Base-by-base conservation (phyloP, 1,284 basidiomycete genomes). In the Ustilago hordei region DNA sequence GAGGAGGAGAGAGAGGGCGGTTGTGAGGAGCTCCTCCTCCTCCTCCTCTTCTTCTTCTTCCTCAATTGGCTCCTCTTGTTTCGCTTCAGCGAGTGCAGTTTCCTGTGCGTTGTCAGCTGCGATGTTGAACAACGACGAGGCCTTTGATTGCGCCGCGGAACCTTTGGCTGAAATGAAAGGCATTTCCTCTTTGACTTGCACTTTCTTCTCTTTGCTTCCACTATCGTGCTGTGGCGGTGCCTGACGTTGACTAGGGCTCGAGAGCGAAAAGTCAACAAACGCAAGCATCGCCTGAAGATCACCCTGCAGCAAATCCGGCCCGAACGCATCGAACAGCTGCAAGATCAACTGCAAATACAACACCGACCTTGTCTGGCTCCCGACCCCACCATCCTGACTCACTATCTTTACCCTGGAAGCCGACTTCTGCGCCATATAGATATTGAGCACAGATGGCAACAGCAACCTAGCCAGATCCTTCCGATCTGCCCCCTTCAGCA, bases 301-400 rank as follows among this genome's bases (percentile, higher is more conserved):
- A 12, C 72, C 79, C 38, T 81, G 72, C 4, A 85, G 55, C 68
- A 84, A 43, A 12, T 76, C 68, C 0, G 75, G 52, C 2, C 81
- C 83, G 45, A 85, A 84, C n/a, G 73, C 70, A 34, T 83, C 79
- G 36, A 85, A 68, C 4, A 85, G 73, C 52, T 79, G 75, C 60
- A 81, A 48, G n/a, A 85, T 69, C 23, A 80, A 39, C 60, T 85
- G 83, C 35, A 85, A 68, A 43, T 76, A 80, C 28, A 81, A 66
- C 57, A 81, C 70, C 28, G 75, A 68, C 3, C 67, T 55, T 7
- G 68, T 77, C 53, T 76, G 74, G 0, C 60, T 32, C 19, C 47
- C 47, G 31, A 53, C n/a, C 13, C 15, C 28, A 5, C 50, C 55
- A 5, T 66, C 62, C 1, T 19, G 50, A 1, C 32, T 38, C 11